Percentiles rank a stretch among this genome's conserved stretches.
These are phyloP conservation scores for Sporothrix pseudoabietina DNA, from an alignment of 2,329 filamentous ascomycete species.

Conservation along the genomic window DNA sequence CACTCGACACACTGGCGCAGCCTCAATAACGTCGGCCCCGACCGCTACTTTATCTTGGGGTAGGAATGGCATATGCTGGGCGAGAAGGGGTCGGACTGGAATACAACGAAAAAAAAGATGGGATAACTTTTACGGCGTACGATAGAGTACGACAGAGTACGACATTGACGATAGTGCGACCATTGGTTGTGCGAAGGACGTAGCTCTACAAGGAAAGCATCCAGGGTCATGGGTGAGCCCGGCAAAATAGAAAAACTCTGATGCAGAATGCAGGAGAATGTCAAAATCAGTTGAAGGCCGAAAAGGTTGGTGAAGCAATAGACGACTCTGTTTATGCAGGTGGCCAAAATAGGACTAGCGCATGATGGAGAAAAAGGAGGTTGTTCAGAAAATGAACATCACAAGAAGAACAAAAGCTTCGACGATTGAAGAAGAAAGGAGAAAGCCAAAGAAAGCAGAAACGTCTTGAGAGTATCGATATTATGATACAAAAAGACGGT, in stretches of 20 bases:
- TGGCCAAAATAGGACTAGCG: neutral
- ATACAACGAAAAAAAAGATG: neutral
- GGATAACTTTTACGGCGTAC: neutral
- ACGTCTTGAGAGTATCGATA: neutral
- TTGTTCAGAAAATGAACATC: neutral
- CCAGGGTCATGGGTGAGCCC: neutral
- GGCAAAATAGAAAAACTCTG: neutral
- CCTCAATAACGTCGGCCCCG: neutral
- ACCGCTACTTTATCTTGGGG: conserved; percentile 7
- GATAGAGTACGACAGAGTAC: no score
- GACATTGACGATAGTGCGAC: no score
- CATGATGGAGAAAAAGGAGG: neutral
- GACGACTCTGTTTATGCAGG: conserved; percentile 7
- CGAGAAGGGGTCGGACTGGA: neutral
- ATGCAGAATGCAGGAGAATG: neutral
- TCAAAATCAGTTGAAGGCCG: neutral
- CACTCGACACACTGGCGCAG: neutral
- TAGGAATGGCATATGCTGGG: neutral
- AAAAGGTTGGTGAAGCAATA: neutral
- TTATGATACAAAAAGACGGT: neutral
- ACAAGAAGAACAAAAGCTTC: neutral
- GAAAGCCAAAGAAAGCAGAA: neutral
- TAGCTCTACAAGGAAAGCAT: neutral
- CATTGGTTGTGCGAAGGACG: neutral
- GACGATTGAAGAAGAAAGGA: neutral